Evolutionary conservation across 108 stramenopile genomes (phyloP), one percentile per base, ranked within the genome.

Genomic region (Cyclotella sp.): DNA sequence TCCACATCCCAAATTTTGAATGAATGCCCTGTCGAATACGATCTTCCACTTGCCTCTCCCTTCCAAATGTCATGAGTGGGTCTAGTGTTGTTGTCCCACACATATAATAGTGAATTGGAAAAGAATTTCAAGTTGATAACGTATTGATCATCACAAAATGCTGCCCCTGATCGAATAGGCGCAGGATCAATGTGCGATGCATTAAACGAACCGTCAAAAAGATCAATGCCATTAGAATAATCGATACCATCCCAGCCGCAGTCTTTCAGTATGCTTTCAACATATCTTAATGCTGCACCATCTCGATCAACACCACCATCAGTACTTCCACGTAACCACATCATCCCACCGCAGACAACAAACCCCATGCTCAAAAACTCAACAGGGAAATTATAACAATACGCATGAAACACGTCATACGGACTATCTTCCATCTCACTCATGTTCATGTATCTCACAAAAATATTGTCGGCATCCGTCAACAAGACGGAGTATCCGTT

Each of bases 381-480:
- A 22, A 75, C 47, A 9, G 73, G 73, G 30, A 66, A 75, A 43
- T 66, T 53, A 27, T 44, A n/a, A 24, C 64, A 65, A 28, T 75
- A 66, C 6, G 73, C 63, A 44, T 75, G 73, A 61, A 51, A 26
- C 19, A 75, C 73, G n/a, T 75, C 64, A 43, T 66, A 66, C 29
- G 22, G 39, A 34, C 51, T 42, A 18, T 40, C 41, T 66, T 75
- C 73, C 49, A 65, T 41, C 19, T 28, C 64, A 27, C 7, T 15
- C 64, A 51, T 57, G 58, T 49, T 45, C 39, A 66, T 16, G 42
- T 75, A 66, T 49, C 73, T 24, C 9, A 75, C 52, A 30, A 75
- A 75, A n/a, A 75, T 75, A 34, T 75, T 75, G 43, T 75, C 73
- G 3, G 64, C 73, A 66, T 75, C 73, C 0, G 73, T 63, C 21